Base-by-base conservation (phyloP, 805 yeast species). In the Yarrowia divulgata region DNA sequence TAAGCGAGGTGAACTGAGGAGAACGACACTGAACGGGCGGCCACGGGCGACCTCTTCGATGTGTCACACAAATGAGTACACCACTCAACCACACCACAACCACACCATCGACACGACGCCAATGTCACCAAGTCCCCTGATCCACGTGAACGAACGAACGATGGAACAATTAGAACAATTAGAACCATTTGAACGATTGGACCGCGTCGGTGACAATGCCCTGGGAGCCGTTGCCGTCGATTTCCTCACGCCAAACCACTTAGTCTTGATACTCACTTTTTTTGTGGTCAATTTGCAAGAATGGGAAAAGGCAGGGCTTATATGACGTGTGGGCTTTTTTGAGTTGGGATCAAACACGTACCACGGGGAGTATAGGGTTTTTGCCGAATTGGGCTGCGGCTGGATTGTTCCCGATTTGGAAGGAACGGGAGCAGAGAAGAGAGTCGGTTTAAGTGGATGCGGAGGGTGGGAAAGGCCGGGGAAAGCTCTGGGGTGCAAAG, bases 311-410 rank as follows among this genome's bases (percentile, higher is more conserved):
- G 10, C 43, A 13, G 52, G 66, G 52, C 66, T 60, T 60, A 43
- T 60, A 60, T 60, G 66, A 60, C 66, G 66, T 60, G 66, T 32
- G 66, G 52, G 32, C 46, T 43, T 39, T 60, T 60, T 60, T 60
- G 52, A 45, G 52, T 43, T 60, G 52, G 63, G 40, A 57, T 57
- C 49, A 43, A 60, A 45, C 66, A 60, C 66, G 66, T 45, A 43
- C 50, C 50, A 43, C 66, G 52, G 52, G 52, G 52, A 43, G 52
- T 32, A 60, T 60, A 60, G 52, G 52, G 52, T 60, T 60, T 39
- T 58, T 45, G 52, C 66, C 52, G 52, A 45, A 60, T 60, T 60
- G 32, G 66, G 66, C 66, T 34, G 42, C 52, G 52, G 50, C 64
- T 57, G 64, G 62, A 14, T 23, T 14, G 46, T 57, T 60, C 66